Evolutionary conservation across 805 yeast genomes (phyloP), one percentile per base, ranked within the genome.

Genomic region (Barnettozyma pratensis): DNA sequence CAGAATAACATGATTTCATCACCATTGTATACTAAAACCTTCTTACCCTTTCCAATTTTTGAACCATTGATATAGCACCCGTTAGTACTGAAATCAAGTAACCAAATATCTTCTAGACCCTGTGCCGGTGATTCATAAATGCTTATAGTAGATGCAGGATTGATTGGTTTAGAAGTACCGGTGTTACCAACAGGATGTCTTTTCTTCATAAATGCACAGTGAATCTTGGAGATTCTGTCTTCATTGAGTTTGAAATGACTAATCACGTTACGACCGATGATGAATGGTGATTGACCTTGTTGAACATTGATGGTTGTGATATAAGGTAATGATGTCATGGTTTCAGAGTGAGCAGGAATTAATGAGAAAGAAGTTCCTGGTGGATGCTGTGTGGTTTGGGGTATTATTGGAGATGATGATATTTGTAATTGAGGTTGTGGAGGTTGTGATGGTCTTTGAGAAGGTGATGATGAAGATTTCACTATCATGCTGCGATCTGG

Each of bases 191-290:
- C 76, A 0, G 81, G 81, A 59, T 84, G 88, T 49, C 89, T 71
- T 50, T 80, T 76, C 58, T 80, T 80, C 47, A 73, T 58, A 11
- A 92, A 70, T 31, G 81, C 68, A 64, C 97, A 90, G 65, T 94
- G 98, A 1, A 83, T 73, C 54, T 89, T 87, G 3, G 97, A 91
- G 57, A 92, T 76, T 41, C 97, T 68, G 56, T 76, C 85, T 55
- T 91, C 97, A 32, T 76, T 70, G 14, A 87, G 77, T 39, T 71
- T 71, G 34, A 79, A 74, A 60, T 86, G 81, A 51, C 87, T 77
- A 3, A 74, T 77, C 25, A 74, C 78, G 26, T 78, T 76, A 35
- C 98, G 71, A 1, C 99, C 98, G 47, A 92, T 75, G 48, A 82
- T 74, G 62, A 81, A 83, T 7, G 81, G 80, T 42, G 79, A 81